Conservation (phyloP, 768 basidiomycete genomes). For the Dendrothele bispora region DNA sequence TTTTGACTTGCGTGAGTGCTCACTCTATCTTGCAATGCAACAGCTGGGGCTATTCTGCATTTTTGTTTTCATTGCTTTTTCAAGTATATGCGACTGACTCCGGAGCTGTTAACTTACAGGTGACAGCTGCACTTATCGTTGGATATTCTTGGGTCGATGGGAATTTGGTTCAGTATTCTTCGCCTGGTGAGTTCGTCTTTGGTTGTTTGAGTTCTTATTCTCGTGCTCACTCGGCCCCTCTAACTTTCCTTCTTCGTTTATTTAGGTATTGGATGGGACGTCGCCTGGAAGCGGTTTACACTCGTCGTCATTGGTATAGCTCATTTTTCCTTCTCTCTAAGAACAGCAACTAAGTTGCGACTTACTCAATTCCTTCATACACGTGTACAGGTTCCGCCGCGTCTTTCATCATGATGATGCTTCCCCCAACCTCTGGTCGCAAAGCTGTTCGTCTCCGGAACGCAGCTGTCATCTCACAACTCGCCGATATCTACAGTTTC, state of each 20-base stretch:
- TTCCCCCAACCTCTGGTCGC: slow-evolving; percentile 51
- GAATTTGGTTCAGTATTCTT: slow-evolving; percentile 41
- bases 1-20: slow-evolving; percentile 40
- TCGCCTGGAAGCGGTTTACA: slow-evolving; percentile 53
- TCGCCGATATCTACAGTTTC: slow-evolving; percentile 42
- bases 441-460: slow-evolving; percentile 44
- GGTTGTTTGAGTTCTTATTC: neutral
- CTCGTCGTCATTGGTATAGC: slow-evolving; percentile 48
- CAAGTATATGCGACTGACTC: no score
- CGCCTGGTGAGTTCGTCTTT: slow-evolving; percentile 35
- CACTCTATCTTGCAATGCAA: no score
- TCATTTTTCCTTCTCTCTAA: neutral
- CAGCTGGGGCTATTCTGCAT: no score
- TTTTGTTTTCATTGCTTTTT: no score
- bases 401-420: slow-evolving; percentile 53
- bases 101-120: no score
- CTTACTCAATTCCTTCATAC: slow-evolving; percentile 1
- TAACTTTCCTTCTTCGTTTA: neutral
- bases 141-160: slow-evolving; percentile 53
- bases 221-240: neutral
- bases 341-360: no score
- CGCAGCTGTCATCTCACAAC: slow-evolving; percentile 37
- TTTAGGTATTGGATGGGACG: slow-evolving; percentile 41
- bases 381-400: slow-evolving; percentile 42
- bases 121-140: slow-evolving; percentile 41